Evolutionary conservation across 371 early-diverging fungal genomes (phyloP), one percentile per base, ranked within the genome.

Genomic region (Mucor mucedo): DNA sequence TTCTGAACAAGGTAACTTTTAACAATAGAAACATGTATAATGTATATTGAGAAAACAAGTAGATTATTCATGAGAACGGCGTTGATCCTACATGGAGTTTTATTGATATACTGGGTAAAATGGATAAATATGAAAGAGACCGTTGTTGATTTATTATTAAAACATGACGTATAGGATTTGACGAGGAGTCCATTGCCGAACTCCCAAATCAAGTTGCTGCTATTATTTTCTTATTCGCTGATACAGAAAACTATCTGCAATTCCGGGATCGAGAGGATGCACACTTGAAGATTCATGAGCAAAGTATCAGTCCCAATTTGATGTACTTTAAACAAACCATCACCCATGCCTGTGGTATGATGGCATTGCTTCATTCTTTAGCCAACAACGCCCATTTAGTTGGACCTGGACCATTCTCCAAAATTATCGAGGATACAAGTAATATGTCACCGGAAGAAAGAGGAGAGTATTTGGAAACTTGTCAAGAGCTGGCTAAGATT

Each of bases 321-420:
- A 82, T 90, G 48, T 96, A 92, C 63, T 88, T 90, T 60, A 84
- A 84, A 30, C 97, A 98, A 75, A 95, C 95, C 2, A 96, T 97
- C 49, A 72, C 80, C 48, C 97, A 98, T 71, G 97, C 97, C 2
- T 98, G 98, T 65, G 94, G 95, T 28, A 91, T 93, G 52, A 92
- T 93, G 75, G 93, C 90, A 0, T 78, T 94, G 5, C 69, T 94
- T 32, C 94, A 92, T 65, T 84, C 91, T 0, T 66, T 93, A 27
- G 86, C 84, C 42, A 92, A 87, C 67, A 89, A 83, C 65, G 80
- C 69, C 30, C 62, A 81, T 28, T 14, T 57, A 11, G 4, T 56
- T 80, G 87, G 80, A 0, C 79, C 85, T 32, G 89, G 92, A 9
- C 74, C 87, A 14, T 69, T 93, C 30, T 72, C 82, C 11, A 65